These are phyloP conservation scores for Bruguiera sexangula DNA, from an alignment of 345 rosid genomes.

Conservation along the genomic window DNA sequence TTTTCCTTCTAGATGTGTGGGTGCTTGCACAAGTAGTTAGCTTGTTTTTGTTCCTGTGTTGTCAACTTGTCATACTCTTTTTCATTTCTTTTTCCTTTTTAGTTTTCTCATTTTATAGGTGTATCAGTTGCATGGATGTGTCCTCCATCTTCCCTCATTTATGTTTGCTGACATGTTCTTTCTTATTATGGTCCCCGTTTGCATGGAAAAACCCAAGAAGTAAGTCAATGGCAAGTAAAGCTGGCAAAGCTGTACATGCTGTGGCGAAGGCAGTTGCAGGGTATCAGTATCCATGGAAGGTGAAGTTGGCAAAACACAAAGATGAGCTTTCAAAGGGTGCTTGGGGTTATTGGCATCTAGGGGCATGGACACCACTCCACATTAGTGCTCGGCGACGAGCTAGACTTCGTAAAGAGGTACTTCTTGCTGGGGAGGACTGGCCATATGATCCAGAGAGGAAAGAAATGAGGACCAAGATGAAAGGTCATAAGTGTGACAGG, in stretches of 20 bases:
- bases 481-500: conserved; percentile 83
- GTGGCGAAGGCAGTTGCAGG: conserved; percentile 49
- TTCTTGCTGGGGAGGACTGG: conserved; percentile 74
- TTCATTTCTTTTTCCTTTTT: too few species aligned
- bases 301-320: conserved; percentile 64
- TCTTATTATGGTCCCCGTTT: background rate
- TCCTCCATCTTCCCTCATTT: too few species aligned
- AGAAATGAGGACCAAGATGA: conserved; percentile 75
- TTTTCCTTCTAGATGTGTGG: too few species aligned
- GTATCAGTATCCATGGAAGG: conserved; percentile 81
- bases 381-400: conserved; percentile 86
- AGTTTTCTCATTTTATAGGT: too few species aligned
- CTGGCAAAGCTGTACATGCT: conserved; percentile 63
- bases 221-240: conserved; percentile 67
- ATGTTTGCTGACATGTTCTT: background rate
- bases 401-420: conserved; percentile 81
- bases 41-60: too few species aligned
- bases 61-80: too few species aligned
- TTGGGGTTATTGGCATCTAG: conserved; percentile 92
- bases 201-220: background rate
- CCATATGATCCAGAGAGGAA: conserved; percentile 86
- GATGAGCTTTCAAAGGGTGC: conserved; percentile 76
- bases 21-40: too few species aligned
- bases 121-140: too few species aligned
- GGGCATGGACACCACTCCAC: conserved; percentile 85